Conservation (phyloP, 2,329 filamentous ascomycete species). For the Fusarium algeriense region DNA sequence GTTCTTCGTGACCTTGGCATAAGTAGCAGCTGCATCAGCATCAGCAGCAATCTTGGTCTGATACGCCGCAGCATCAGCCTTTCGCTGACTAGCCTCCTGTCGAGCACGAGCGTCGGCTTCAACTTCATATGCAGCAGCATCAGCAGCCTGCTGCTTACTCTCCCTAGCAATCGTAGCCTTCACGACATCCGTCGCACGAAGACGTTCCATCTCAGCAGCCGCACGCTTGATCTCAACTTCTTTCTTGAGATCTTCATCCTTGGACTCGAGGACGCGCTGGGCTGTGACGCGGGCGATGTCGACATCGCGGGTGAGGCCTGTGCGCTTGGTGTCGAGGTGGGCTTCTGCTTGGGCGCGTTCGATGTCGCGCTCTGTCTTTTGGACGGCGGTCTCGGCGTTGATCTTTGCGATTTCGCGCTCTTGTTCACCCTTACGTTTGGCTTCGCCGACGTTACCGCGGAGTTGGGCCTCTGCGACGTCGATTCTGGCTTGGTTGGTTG, state of each 20-base stretch:
- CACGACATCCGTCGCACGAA: constrained; percentile 81
- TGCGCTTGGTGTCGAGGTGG: constrained; percentile 78
- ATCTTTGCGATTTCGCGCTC: constrained; percentile 92
- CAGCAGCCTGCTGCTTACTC: constrained; percentile 75
- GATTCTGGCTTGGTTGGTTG: constrained; percentile 80
- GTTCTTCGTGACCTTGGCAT: constrained; percentile 63
- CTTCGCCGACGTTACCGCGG: constrained; percentile 80
- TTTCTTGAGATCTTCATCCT: constrained; percentile 83
- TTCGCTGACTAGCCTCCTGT: constrained; percentile 65
- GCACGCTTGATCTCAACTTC: constrained; percentile 83
- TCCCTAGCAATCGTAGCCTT: constrained; percentile 79
- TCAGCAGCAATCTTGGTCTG: constrained; percentile 62
- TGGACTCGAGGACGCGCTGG: constrained; percentile 76
- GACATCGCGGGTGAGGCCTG: constrained; percentile 78
- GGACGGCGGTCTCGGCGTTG: constrained; percentile 84
- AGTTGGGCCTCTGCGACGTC: constrained; percentile 75
- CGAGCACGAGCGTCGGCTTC: constrained; percentile 69
- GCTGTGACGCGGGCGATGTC: constrained; percentile 82
- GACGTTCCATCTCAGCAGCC: constrained; percentile 82
- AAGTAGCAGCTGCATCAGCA: constrained; percentile 59
- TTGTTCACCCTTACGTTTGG: constrained; percentile 81
- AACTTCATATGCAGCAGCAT: constrained; percentile 73
- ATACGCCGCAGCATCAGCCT: constrained; percentile 65
- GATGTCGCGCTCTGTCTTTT: constrained; percentile 86
- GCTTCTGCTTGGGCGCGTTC: constrained; percentile 85